A percentile compares a stretch with the other conserved stretches of the same genome.
Evolutionary conservation across 352 stramenopile species (phyloP).

Genomic region (Globisporangium yorkense): DNA sequence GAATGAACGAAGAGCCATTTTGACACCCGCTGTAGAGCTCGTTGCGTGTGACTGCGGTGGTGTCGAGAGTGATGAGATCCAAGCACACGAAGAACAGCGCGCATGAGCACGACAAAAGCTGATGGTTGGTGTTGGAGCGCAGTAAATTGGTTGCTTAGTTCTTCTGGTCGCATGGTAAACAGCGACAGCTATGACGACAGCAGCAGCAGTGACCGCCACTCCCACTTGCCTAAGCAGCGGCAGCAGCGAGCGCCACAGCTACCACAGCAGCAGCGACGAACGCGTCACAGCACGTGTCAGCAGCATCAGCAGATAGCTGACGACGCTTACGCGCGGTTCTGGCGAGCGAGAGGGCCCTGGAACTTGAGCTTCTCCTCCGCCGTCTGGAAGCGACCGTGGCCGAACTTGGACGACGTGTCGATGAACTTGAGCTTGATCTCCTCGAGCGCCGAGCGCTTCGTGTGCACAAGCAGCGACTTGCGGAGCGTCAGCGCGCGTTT

Average conservation of each 20-base stretch:
- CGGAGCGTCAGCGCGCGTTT: slow-evolving; percentile 98
- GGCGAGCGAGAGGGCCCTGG: slow-evolving; percentile 93
- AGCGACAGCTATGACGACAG: not conserved
- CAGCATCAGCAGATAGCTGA: slow-evolving; percentile 3
- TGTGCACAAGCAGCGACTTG: slow-evolving; percentile 98
- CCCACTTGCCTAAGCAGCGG: no score
- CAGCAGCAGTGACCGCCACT: not conserved
- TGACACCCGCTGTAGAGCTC: not conserved
- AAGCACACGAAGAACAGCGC: not conserved
- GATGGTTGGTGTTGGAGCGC: not conserved
- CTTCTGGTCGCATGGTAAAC: not conserved
- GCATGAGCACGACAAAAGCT: not conserved
- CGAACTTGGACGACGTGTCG: slow-evolving; percentile 98
- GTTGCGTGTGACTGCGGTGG: not conserved
- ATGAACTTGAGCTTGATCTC: slow-evolving; percentile 95
- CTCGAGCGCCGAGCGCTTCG: slow-evolving; percentile 96
- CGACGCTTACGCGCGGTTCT: slow-evolving; percentile 81
- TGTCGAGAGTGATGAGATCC: not conserved
- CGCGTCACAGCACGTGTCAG: slow-evolving; percentile 12
- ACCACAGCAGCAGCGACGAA: slow-evolving; percentile 1
- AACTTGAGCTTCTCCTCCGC: slow-evolving; percentile 99
- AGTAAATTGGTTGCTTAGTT: slow-evolving; percentile 3
- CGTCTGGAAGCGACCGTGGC: slow-evolving; percentile 99
- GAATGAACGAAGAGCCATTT: not conserved
- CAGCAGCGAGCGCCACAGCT: not conserved